phyloP scores from a whole-genome alignment of 345 rosid species.

The Eucalyptus sp. region DNA sequence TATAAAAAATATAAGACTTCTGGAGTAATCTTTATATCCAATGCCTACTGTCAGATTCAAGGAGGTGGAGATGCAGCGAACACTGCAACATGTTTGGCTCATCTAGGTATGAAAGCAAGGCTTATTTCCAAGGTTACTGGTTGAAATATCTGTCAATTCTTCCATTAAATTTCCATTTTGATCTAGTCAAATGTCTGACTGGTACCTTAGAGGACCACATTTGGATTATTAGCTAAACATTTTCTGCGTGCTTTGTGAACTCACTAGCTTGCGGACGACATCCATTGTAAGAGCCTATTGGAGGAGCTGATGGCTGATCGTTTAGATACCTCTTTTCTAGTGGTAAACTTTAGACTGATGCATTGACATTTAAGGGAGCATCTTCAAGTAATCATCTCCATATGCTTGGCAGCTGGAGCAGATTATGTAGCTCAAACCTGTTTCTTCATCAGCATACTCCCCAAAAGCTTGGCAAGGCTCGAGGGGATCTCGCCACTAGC shows the following conservation, averaged over 20 bases:
- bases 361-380: not conserved
- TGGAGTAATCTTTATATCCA: not conserved
- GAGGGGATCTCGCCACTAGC: no score
- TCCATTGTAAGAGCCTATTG: constrained; percentile 13
- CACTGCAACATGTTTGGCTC: constrained; percentile 25
- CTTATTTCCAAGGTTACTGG: constrained; percentile 22
- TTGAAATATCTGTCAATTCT: not conserved
- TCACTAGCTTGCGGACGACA: constrained; percentile 18
- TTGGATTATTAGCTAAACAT: not conserved
- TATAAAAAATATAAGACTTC: not conserved
- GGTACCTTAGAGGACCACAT: not conserved
- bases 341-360: not conserved
- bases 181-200: not conserved
- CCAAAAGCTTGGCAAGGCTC: no score
- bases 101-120: constrained; percentile 24
- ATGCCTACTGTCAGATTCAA: constrained; percentile 8
- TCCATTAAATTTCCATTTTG: not conserved
- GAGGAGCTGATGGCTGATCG: constrained; percentile 21
- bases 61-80: constrained; percentile 39
- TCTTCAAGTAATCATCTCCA: not conserved
- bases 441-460: not conserved
- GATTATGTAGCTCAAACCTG: not conserved
- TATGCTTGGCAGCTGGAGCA: not conserved
- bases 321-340: constrained; percentile 25
- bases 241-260: not conserved